Base-by-base conservation (phyloP, 208 protist species). In the Trypanosoma theileri region DNA sequence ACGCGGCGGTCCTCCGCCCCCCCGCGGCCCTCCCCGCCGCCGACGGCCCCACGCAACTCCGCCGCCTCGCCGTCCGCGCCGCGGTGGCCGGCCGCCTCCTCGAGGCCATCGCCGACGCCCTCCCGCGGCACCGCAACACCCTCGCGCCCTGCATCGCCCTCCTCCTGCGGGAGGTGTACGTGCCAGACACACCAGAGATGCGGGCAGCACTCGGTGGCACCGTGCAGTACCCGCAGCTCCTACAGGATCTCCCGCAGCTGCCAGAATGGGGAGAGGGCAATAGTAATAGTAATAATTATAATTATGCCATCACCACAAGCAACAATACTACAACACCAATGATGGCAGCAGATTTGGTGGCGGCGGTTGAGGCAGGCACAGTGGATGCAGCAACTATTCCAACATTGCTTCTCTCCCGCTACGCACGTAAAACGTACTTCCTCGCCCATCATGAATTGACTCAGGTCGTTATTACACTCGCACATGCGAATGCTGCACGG, bases 341-440 rank as follows among this genome's bases (percentile, higher is more conserved):
- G 6, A 35, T 35, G 6, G 28, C 28, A 8, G 28, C 28, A 35
- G 28, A 35, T 35, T 6, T 35, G 28, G 28, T 35, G 28, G 28
- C 28, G 28, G 28, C 28, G 6, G 28, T 35, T 35, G 28, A 35
- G 28, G 6, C 28, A 6, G 28, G 28, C 6, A 35, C 28, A 35
- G 1, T 35, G 28, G 28, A 35, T 35, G 6, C 1, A 6, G 28
- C 28, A 6, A 35, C 28, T 8, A 1, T 35, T 6, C 28, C 28
- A 35, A 6, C 51, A 16, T 9, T 59, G 28, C 40, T 80, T 35
- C 69, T 94, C 31, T 42, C 52, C 28, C 89, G 77, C 0, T 94
- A 85, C 59, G 81, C 82, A 13, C 84, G 84, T 19, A 88, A 85
- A 73, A 75, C 89, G 3, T 92, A 81, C 73, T 89, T 90, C 71